Percentiles rank a stretch among this genome's conserved stretches.
Evolutionary conservation across 2,329 filamentous ascomycete species (phyloP).

Genomic region (Exophiala aquamarina): DNA sequence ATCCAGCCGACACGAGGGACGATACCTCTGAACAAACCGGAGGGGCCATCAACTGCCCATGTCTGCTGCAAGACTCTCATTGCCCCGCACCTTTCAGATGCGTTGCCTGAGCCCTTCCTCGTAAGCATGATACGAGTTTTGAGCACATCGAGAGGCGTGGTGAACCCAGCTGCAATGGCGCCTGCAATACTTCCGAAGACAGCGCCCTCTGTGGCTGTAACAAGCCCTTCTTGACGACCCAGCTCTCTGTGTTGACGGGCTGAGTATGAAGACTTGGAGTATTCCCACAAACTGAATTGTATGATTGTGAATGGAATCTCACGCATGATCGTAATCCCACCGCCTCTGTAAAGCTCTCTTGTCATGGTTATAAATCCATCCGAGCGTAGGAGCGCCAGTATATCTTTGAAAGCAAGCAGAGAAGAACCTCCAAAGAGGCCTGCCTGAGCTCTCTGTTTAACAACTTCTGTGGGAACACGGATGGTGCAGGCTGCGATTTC

Average conservation of each 20-base stretch:
- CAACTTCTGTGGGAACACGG: conserved; percentile 89
- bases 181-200: conserved; percentile 82
- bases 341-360: conserved; percentile 86
- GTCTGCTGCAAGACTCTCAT: conserved; percentile 63
- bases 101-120: conserved; percentile 57
- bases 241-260: conserved; percentile 54
- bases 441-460: conserved; percentile 96
- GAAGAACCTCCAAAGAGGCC: conserved; percentile 73
- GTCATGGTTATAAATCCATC: conserved; percentile 54
- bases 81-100: conserved; percentile 35
- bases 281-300: conserved; percentile 97
- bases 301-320: conserved; percentile 97
- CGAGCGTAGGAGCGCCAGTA: conserved; percentile 53
- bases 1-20: conserved; percentile 93
- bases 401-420: conserved; percentile 66
- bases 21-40: conserved; percentile 51
- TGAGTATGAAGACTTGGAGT: conserved; percentile 65
- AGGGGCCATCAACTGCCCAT: conserved; percentile 47
- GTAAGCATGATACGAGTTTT: conserved; percentile 97
- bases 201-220: conserved; percentile 76
- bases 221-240: conserved; percentile 43
- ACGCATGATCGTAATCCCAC: conserved; percentile 86
- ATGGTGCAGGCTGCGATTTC: conserved; percentile 92
- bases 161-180: conserved; percentile 80
- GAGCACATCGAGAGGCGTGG: conserved; percentile 91